Conservation (phyloP, 192 early-diverging fungal species). For the Backusella parvicylindrica region DNA sequence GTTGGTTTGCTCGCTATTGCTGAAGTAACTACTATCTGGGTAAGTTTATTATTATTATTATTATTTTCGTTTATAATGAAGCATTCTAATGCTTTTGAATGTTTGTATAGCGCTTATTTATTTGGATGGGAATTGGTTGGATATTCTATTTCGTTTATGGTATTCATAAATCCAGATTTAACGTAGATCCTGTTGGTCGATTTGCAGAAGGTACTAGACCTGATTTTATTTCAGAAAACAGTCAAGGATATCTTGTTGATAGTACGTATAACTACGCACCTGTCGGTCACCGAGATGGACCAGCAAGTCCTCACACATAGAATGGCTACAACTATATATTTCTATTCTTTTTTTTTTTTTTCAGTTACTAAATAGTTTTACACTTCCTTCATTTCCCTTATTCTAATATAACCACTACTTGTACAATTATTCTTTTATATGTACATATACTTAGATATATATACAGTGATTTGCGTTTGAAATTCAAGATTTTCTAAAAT, state of each 20-base stretch:
- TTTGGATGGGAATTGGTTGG: conserved; percentile 76
- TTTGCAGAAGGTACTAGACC: conserved; percentile 10
- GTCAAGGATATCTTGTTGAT: not conserved
- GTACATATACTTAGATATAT: not conserved
- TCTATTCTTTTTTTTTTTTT: not conserved
- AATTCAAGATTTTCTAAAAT: no score
- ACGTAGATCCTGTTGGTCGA: conserved; percentile 32
- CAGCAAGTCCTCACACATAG: not conserved
- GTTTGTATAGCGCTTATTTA: conserved; percentile 51
- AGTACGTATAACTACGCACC: not conserved
- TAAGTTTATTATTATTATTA: conserved; percentile 45
- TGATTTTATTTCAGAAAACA: not conserved
- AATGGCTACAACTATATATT: not conserved
- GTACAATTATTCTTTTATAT: not conserved
- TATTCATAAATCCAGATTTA: conserved; percentile 58
- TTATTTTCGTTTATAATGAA: conserved; percentile 38
- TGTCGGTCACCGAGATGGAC: not conserved
- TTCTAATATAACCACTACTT: not conserved
- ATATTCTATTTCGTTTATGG: conserved; percentile 75
- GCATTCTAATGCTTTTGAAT: not conserved
- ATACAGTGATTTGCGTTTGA: not conserved
- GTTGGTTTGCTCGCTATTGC: conserved; percentile 67
- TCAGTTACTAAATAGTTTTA: not conserved
- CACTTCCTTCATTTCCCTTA: not conserved
- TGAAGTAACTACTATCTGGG: conserved; percentile 57